Evolutionary conservation across 208 protist species (phyloP), one percentile per base, ranked within the genome.

Genomic region (Trypanosoma boissoni): DNA sequence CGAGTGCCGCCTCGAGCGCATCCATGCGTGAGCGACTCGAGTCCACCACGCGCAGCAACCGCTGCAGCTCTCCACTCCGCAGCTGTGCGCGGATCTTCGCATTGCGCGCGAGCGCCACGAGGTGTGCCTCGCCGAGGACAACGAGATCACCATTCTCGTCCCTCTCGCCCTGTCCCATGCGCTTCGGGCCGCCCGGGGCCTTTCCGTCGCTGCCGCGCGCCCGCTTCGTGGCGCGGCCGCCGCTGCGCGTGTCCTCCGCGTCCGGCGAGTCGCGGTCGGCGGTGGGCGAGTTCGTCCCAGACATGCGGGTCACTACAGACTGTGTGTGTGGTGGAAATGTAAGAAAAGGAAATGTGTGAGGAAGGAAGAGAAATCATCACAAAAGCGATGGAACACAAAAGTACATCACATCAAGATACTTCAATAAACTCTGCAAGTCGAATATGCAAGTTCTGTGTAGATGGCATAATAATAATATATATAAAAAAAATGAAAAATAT

Each of bases 1-100:
- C 70, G 72, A 88, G 49, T 37, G 86, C 89, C 14, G 86, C 79
- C 36, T 91, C 76, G 12, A 96, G 69, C 32, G 89, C 89, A 8
- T 93, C 89, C 1, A 94, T 57, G 5, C 73, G 74, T 0, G 81
- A 80, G 0, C 79, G 78, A 63, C 86, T 94, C 6, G 44, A 51
- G 58, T 91, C 74, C 45, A 96, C 88, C 1, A 78, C 72, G 10
- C 52, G 60, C 27, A 93, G 59, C 23, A 94, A 64, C 26, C 57
- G 59, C 62, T 92, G 86, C 49, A 96, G 62, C 45, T 80, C 72
- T 0, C 39, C 43, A 6, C 58, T 79, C 39, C 69, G 60, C 36
- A 96, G 76, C 20, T 76, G 65, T 23, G 64, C 45, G 1, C 80
- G 83, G 50, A 95, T 53, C 1, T 43, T 50, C 0, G 53, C 16